Base-by-base conservation (phyloP, 2,329 filamentous ascomycete species). In the Aureobasidium subglaciale region DNA sequence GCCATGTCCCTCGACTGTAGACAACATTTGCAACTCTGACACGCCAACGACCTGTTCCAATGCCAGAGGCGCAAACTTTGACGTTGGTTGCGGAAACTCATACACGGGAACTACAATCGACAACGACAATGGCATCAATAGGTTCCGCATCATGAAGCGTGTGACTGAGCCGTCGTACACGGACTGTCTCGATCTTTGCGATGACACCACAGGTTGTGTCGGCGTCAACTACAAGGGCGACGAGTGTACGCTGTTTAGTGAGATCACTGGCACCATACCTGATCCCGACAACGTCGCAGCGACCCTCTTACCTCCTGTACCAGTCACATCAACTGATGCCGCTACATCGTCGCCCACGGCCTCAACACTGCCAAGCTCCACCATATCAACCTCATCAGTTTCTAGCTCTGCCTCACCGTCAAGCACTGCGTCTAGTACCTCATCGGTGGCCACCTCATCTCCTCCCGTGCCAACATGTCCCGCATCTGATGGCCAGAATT, bases 161-260 rank as follows among this genome's bases (percentile, higher is more conserved):
- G 59, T 60, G 4, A 40, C 35, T 1, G 61, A 61, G 37, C 59
- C 62, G 3, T 48, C 38, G 11, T 59, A 59, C 8, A 52, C 58
- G 11, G 57, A 59, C 9, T 65, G 63, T 55, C 46, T 64, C 22
- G 59, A 60, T n/a, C 56, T 61, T 8, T 69, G 67, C 50, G 61
- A 64, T 24, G 41, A 37, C 13, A 66, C 61, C 5, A 45, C 58
- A 5, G 54, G 59, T 4, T 69, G 67, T 43, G 63, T 64, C 6
- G 65, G 62, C 1, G 59, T 64, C 41, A 66, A 67, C 35, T 68
- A 64, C 50, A 59, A 64, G 18, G 60, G 56, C 8, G 63, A 50
- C 18, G 58, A 64, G 15, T 69, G 67, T 52, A 66, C 63, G 1
- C 42, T 68, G 8, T 63, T 68, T 43, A 65, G 63, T 46, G 30